A percentile compares a stretch with the other conserved stretches of the same genome.
Conservation (phyloP, 2,329 filamentous ascomycete species). For the Dryadomyces quercus-mongolicae region DNA sequence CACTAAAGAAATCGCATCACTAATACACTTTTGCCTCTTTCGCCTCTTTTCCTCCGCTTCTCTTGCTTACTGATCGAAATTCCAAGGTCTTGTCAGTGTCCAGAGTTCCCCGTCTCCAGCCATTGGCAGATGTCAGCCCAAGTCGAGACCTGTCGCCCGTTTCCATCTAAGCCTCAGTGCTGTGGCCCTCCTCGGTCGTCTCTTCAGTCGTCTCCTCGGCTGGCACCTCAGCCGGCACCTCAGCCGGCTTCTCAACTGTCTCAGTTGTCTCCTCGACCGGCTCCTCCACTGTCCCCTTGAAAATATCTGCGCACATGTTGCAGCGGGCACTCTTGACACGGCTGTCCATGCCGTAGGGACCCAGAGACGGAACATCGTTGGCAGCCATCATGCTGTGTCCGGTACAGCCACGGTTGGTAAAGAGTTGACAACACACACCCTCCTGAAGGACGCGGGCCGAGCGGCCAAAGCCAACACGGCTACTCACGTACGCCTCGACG, state of each 20-base stretch:
- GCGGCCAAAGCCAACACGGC: conserved; percentile 2
- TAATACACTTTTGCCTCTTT: no score
- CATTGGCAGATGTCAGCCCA: no score
- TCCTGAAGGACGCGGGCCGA: background rate
- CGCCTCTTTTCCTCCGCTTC: no score
- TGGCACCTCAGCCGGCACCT: background rate
- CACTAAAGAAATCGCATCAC: no score
- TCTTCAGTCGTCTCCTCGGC: no score
- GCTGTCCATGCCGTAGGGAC: conserved; percentile 6
- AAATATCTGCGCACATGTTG: background rate
- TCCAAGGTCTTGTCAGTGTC: no score
- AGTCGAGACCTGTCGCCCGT: no score
- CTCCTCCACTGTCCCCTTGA: no score
- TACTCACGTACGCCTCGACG: background rate
- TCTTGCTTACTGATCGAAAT: no score
- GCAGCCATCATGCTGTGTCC: background rate
- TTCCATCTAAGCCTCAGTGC: no score
- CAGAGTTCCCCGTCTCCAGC: no score
- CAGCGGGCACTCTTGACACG: conserved; percentile 5
- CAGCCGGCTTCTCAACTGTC: background rate
- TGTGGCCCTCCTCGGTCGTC: no score
- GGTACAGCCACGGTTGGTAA: conserved; percentile 1
- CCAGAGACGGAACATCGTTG: background rate
- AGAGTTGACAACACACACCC: conserved; percentile 5
- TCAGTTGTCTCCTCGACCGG: background rate